phyloP scores from a whole-genome alignment of 2,329 filamentous ascomycete species.

The Biscogniauxia sp. region DNA sequence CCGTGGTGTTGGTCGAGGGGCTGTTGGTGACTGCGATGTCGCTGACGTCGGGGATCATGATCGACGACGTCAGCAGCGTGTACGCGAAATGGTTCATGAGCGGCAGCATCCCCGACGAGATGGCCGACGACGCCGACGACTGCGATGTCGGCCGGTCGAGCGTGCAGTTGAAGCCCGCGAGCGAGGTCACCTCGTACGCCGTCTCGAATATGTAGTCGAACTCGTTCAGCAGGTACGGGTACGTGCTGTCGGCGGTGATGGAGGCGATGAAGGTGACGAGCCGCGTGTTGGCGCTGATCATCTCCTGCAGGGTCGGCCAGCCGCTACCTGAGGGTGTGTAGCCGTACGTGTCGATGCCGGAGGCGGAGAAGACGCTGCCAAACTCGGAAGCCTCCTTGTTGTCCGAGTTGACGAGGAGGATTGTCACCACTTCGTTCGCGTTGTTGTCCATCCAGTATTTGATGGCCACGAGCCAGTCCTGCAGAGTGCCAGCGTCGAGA shows the following conservation, averaged over 20 bases:
- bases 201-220: constrained; percentile 72
- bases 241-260: constrained; percentile 41
- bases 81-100: constrained; percentile 82
- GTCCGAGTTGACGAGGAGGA: constrained; percentile 66
- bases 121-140: constrained; percentile 47
- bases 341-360: constrained; percentile 56
- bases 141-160: constrained; percentile 62
- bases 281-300: constrained; percentile 62
- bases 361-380: constrained; percentile 49
- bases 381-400: constrained; percentile 53
- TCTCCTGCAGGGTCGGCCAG: constrained; percentile 68
- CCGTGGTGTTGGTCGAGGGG: constrained; percentile 49
- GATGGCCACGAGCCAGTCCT: constrained; percentile 62
- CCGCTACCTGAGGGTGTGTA: constrained; percentile 50
- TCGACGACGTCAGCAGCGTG: constrained; percentile 48
- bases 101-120: constrained; percentile 60
- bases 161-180: constrained; percentile 68
- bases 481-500: constrained; percentile 66
- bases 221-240: constrained; percentile 62
- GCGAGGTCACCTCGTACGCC: constrained; percentile 60
- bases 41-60: constrained; percentile 60
- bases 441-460: constrained; percentile 68
- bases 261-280: constrained; percentile 70
- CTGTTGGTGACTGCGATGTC: constrained; percentile 65
- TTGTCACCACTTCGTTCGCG: constrained; percentile 71